A percentile compares a stretch with the other conserved stretches of the same genome.
Conservation (phyloP, 768 basidiomycete species). For the Auricularia cornea region DNA sequence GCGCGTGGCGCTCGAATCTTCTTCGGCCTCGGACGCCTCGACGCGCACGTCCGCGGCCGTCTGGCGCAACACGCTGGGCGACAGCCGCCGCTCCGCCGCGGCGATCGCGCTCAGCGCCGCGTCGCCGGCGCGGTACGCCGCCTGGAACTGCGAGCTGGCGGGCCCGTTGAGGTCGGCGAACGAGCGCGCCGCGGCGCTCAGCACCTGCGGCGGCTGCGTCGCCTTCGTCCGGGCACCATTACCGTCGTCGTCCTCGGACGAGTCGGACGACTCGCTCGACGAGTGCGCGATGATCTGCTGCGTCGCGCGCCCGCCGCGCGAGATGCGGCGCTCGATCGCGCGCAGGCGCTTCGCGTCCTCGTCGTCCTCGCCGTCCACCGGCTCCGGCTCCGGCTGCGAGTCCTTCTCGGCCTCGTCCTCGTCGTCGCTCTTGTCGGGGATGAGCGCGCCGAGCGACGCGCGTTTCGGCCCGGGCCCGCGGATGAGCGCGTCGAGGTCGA, state of each 20-base stretch:
- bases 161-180: neutral
- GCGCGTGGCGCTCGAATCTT: neutral
- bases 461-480: slow-evolving; percentile 30
- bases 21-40: neutral
- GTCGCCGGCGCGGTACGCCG: neutral
- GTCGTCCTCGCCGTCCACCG: neutral
- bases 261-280: neutral
- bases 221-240: too few species aligned
- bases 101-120: neutral
- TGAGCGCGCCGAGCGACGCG: neutral
- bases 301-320: neutral
- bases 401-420: neutral
- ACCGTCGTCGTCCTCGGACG: too few species aligned
- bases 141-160: too few species aligned
- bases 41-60: neutral
- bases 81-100: neutral
- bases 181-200: neutral
- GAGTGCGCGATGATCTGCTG: neutral
- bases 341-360: neutral
- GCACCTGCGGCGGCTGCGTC: too few species aligned
- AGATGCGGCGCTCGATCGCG: neutral
- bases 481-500: slow-evolving; percentile 34
- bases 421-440: neutral
- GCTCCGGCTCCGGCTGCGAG: neutral
- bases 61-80: neutral